A percentile compares a stretch with the other conserved stretches of the same genome.
Evolutionary conservation across 2,329 filamentous ascomycete genomes (phyloP).

Genomic region (Trichoderma atroviride): DNA sequence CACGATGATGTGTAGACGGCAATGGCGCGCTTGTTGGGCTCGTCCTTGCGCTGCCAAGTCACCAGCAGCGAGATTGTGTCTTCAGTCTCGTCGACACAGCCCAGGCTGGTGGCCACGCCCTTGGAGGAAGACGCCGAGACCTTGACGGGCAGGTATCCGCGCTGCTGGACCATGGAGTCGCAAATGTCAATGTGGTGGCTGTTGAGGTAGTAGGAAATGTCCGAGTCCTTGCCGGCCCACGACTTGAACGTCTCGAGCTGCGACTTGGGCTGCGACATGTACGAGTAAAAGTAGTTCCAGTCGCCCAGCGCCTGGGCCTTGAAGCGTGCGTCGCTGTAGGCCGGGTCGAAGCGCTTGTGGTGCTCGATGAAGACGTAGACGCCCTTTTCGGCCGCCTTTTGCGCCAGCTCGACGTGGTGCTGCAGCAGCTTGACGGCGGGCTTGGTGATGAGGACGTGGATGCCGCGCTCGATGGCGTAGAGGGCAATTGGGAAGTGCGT

Average conservation of each 20-base stretch:
- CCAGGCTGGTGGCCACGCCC: slow-evolving; percentile 76
- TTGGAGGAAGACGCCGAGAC: slow-evolving; percentile 78
- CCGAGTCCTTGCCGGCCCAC: slow-evolving; percentile 88
- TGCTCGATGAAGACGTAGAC: slow-evolving; percentile 95
- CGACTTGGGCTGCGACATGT: slow-evolving; percentile 92
- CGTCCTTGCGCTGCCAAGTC: slow-evolving; percentile 77
- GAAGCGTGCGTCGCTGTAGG: slow-evolving; percentile 84
- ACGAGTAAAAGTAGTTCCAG: slow-evolving; percentile 98
- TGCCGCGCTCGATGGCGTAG: slow-evolving; percentile 84
- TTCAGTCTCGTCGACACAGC: slow-evolving; percentile 80
- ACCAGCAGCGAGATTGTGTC: slow-evolving; percentile 92
- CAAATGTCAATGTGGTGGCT: slow-evolving; percentile 91
- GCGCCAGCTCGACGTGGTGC: slow-evolving; percentile 77
- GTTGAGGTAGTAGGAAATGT: slow-evolving; percentile 96
- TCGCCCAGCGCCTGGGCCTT: slow-evolving; percentile 78
- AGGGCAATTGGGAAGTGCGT: slow-evolving; percentile 91
- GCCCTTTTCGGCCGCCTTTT: slow-evolving; percentile 69
- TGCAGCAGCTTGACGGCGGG: slow-evolving; percentile 83
- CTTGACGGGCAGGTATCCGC: slow-evolving; percentile 73
- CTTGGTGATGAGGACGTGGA: slow-evolving; percentile 94
- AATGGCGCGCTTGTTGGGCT: slow-evolving; percentile 72
- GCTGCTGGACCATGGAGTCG: slow-evolving; percentile 81
- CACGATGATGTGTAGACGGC: slow-evolving; percentile 92
- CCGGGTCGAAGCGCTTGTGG: slow-evolving; percentile 94
- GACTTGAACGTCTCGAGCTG: slow-evolving; percentile 94